Base-by-base conservation (phyloP, 441 rosid species). In the Pelargonium myrrhifolium region DNA sequence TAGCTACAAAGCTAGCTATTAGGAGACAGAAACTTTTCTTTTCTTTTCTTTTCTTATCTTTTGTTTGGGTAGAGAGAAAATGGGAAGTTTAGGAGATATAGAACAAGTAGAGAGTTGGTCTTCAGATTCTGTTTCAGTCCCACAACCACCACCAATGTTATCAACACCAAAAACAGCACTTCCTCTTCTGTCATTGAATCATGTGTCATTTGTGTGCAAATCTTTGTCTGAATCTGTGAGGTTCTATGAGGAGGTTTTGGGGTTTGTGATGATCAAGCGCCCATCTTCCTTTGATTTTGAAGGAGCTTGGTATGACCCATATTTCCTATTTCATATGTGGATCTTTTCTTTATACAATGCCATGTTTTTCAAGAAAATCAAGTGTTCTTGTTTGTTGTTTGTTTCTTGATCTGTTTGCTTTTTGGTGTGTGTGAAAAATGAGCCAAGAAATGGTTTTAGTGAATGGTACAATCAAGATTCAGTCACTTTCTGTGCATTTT, bases 251-350 rank as follows among this genome's bases (percentile, higher is more conserved):
- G 73, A 70, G 39, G 73, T 70, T 42, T 65, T 70, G 24, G 73
- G 73, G 6, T 70, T 70, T 20, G 68, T 64, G 37, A 67, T 70
- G 63, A 70, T 70, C 56, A 64, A 70, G 37, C 67, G 73, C 22
- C 73, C 73, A 1, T 70, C 73, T 24, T 70, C 73, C 39, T 70
- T 70, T 18, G 55, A 70, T 28, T 70, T 70, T 40, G 68, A 70
- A 64, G 75, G 75, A 67, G 75, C 75, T 67, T 72, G 75, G 75
- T 72, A 72, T 24, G 55, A 17, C 59, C n/a, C n/a, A n/a, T n/a
- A n/a, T n/a, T n/a, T n/a, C n/a, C n/a, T n/a, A n/a, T n/a, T n/a
- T n/a, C n/a, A n/a, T n/a, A n/a, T n/a, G n/a, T n/a, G n/a, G n/a
- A n/a, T n/a, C n/a, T n/a, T n/a, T n/a, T n/a, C n/a, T n/a, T n/a